Evolutionary conservation across 202 grass and related monocot species (phyloP).

Genomic region (Miscanthus sacchariflorus): DNA sequence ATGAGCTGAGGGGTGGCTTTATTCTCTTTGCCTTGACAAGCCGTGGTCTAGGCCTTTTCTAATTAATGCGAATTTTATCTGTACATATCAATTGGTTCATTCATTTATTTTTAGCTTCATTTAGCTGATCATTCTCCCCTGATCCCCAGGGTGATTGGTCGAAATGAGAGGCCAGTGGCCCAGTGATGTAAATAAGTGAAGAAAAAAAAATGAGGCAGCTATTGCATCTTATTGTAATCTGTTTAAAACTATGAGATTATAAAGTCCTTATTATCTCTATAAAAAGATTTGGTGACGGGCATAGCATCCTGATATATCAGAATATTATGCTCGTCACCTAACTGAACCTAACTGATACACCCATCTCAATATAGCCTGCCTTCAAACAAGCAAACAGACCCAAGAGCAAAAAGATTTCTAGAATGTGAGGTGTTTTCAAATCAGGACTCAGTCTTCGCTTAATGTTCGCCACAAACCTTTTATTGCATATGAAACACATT

Average conservation of each 20-base stretch:
- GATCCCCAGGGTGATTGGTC: neutral
- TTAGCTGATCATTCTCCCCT: neutral
- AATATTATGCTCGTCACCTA: neutral
- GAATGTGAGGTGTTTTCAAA: neutral
- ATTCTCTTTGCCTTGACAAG: constrained; percentile 44
- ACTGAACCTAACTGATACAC: neutral
- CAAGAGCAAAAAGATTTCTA: neutral
- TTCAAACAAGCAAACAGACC: neutral
- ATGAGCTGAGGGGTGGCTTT: constrained; percentile 13
- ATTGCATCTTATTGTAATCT: neutral
- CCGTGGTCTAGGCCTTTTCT: constrained; percentile 12
- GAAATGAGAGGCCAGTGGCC: neutral
- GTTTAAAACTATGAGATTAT: neutral
- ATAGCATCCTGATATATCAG: neutral
- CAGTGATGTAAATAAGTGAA: constrained; percentile 42
- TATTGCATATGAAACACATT: constrained; percentile 37
- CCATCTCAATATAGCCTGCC: neutral
- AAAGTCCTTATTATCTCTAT: neutral
- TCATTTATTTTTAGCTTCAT: constrained; percentile 13
- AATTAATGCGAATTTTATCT: constrained; percentile 37
- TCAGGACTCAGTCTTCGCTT: neutral
- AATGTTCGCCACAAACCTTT: neutral
- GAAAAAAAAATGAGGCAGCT: neutral
- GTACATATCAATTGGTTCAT: constrained; percentile 47
- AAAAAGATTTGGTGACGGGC: neutral